phyloP scores from a whole-genome alignment of 2,329 filamentous ascomycete genomes.

The Fusarium clavum region DNA sequence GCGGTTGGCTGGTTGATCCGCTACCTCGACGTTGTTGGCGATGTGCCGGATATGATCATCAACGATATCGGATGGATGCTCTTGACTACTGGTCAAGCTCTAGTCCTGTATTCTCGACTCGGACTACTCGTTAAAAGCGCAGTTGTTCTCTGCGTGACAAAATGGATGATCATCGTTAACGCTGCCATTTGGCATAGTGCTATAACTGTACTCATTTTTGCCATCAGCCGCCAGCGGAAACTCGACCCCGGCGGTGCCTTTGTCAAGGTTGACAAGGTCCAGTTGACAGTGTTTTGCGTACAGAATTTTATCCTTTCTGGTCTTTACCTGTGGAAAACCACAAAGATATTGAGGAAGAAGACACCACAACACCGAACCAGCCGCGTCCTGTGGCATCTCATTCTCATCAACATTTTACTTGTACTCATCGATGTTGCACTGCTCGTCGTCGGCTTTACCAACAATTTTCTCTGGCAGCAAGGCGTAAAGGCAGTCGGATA shows the following conservation, averaged over 20 bases:
- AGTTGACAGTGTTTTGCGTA: slow-evolving; percentile 29
- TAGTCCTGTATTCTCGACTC: slow-evolving; percentile 38
- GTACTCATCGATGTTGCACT: slow-evolving; percentile 57
- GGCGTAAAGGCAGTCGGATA: slow-evolving; percentile 52
- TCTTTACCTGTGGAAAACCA: slow-evolving; percentile 34
- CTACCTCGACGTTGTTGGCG: slow-evolving; percentile 27
- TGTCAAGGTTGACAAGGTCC: slow-evolving; percentile 20
- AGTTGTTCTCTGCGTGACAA: slow-evolving; percentile 3
- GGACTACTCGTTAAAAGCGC: slow-evolving; percentile 22
- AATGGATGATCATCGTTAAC: slow-evolving; percentile 34
- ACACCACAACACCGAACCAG: slow-evolving; percentile 16
- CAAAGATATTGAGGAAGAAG: slow-evolving; percentile 23
- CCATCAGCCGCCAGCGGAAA: slow-evolving; percentile 10
- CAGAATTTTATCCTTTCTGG: slow-evolving; percentile 35
- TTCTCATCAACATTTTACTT: slow-evolving; percentile 56
- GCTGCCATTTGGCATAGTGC: slow-evolving; percentile 29
- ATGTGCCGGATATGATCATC: slow-evolving; percentile 18
- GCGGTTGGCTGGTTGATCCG: slow-evolving; percentile 24
- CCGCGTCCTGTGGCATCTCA: slow-evolving; percentile 34
- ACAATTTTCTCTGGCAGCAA: slow-evolving; percentile 50
- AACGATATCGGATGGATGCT: slow-evolving; percentile 35
- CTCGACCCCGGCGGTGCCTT: slow-evolving; percentile 10
- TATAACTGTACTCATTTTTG: slow-evolving; percentile 28
- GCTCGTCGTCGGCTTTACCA: slow-evolving; percentile 48
- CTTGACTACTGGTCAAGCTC: slow-evolving; percentile 32